Conservation (phyloP, 163 green algal species). For the Chlorella variabilis region DNA sequence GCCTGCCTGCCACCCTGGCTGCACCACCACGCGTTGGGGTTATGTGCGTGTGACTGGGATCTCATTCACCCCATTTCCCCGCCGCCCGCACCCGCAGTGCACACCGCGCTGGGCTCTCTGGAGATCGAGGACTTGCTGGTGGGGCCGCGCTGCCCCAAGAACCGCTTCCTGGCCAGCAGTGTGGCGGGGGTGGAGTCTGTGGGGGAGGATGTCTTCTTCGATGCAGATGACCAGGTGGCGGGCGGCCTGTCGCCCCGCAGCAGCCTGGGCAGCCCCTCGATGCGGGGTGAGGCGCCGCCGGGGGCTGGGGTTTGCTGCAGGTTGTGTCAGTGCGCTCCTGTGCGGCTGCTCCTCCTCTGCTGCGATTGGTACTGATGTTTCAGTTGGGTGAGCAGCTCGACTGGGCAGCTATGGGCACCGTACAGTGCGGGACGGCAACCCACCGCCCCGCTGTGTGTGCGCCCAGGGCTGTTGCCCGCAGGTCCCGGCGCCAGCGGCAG, state of each 20-base stretch:
- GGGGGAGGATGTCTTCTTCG: constrained; percentile 46
- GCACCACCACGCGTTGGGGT: too few species aligned
- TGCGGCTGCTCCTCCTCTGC: too few species aligned
- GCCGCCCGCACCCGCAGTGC: neutral
- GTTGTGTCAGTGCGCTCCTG: too few species aligned
- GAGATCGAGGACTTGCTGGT: constrained; percentile 80
- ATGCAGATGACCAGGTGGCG: constrained; percentile 21
- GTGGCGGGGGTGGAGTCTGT: constrained; percentile 8
- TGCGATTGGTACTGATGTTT: too few species aligned
- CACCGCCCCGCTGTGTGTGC: too few species aligned
- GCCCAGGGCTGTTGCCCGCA: neutral
- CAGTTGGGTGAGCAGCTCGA: too few species aligned
- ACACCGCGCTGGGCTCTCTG: constrained; percentile 48
- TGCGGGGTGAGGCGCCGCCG: too few species aligned
- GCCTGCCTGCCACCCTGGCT: too few species aligned
- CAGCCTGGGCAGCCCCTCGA: neutral
- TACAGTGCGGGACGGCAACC: too few species aligned
- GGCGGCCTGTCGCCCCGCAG: neutral
- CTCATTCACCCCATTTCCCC: too few species aligned
- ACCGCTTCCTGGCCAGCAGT: constrained; percentile 48
- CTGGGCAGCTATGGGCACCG: too few species aligned
- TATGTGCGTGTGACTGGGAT: neutral
- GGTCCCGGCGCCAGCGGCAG: neutral
- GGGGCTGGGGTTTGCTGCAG: too few species aligned
- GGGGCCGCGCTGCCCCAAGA: constrained; percentile 41